Conservation (phyloP, 345 rosid genomes). For the Trapa bicornis region DNA sequence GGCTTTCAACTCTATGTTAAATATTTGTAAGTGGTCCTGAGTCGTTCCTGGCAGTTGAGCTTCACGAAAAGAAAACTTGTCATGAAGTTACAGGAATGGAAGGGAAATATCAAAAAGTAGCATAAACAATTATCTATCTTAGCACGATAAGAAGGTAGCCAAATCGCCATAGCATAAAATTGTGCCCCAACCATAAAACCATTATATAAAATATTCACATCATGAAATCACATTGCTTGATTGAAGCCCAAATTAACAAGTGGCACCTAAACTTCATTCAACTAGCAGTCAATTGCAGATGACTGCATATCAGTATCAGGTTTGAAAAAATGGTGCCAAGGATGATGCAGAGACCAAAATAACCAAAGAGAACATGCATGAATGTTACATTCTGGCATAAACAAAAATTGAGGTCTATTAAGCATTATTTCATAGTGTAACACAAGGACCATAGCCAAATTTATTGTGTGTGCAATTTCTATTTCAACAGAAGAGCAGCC, state of each 20-base stretch:
- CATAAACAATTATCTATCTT: not conserved
- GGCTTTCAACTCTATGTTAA: slow-evolving; percentile 91
- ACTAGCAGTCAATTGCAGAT: not conserved
- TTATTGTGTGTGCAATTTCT: not conserved
- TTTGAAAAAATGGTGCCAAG: not conserved
- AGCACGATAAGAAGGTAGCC: not conserved
- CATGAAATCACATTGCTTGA: not conserved
- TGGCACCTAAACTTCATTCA: no score
- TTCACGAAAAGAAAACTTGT: slow-evolving; percentile 20
- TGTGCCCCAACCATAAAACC: not conserved
- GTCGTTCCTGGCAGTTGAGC: slow-evolving; percentile 95
- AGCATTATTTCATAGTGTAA: not conserved
- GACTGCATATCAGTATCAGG: not conserved
- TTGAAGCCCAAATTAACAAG: not conserved
- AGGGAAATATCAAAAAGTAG: not conserved
- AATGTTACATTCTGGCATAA: not conserved
- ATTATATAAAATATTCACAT: not conserved
- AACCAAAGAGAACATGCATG: not conserved
- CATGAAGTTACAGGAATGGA: not conserved
- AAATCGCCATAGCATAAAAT: not conserved
- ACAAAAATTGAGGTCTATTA: not conserved
- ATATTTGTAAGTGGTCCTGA: slow-evolving; percentile 96
- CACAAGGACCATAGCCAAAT: no score
- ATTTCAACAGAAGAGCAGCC: not conserved
- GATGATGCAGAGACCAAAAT: not conserved